phyloP scores from a whole-genome alignment of 805 yeast genomes.

The Saccharomycopsis schoenii region DNA sequence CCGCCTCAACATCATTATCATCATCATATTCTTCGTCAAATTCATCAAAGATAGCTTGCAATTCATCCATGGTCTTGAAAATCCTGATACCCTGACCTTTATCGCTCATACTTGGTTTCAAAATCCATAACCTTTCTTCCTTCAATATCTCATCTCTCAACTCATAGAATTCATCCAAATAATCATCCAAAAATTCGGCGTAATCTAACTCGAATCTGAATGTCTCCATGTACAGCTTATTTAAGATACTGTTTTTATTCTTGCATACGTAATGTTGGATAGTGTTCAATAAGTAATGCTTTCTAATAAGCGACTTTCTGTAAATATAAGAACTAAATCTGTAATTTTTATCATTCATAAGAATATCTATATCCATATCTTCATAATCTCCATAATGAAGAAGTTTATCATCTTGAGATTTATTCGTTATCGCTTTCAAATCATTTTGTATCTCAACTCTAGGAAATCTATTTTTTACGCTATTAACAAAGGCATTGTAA shows the following conservation, averaged over 20 bases:
- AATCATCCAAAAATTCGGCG: constrained; percentile 92
- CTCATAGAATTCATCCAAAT: constrained; percentile 88
- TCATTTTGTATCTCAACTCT: constrained; percentile 25
- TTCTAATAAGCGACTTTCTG: constrained; percentile 84
- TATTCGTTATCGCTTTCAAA: constrained; percentile 17
- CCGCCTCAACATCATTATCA: constrained; percentile 40
- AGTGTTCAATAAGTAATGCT: constrained; percentile 81
- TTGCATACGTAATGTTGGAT: constrained; percentile 67
- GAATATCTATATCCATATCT: constrained; percentile 65
- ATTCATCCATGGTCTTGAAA: constrained; percentile 66
- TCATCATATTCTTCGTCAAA: constrained; percentile 70
- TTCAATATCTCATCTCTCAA: constrained; percentile 64
- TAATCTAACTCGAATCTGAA: constrained; percentile 82
- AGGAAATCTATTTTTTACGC: constrained; percentile 28
- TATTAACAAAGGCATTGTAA: constrained; percentile 28
- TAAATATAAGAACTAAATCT: constrained; percentile 73
- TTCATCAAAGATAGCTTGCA: constrained; percentile 74
- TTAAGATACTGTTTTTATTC: constrained; percentile 56
- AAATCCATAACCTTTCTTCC: constrained; percentile 57
- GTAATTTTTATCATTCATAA: constrained; percentile 36
- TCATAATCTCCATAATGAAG: constrained; percentile 90
- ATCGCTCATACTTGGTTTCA: constrained; percentile 96
- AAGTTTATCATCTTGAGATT: constrained; percentile 25
- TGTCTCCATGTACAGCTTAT: constrained; percentile 58
- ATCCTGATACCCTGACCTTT: constrained; percentile 92